phyloP scores from a whole-genome alignment of 768 basidiomycete species.

The Cystobasidiopsis lactophilus region DNA sequence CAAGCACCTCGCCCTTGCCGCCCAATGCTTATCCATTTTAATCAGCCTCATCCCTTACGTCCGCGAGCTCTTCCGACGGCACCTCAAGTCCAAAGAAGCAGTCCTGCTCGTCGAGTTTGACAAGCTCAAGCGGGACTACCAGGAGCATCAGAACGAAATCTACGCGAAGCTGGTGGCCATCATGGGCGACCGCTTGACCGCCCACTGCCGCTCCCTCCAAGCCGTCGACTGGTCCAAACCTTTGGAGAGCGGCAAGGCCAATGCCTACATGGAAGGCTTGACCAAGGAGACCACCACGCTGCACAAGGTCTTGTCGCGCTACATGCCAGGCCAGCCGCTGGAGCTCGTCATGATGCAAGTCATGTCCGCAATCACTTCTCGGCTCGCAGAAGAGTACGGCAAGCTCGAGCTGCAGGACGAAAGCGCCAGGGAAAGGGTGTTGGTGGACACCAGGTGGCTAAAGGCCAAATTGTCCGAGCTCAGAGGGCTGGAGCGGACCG shows the following conservation, averaged over 20 bases:
- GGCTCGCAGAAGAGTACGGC: constrained; percentile 64
- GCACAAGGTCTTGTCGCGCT: constrained; percentile 85
- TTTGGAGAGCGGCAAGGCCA: constrained; percentile 32
- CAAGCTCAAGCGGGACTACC: constrained; percentile 94
- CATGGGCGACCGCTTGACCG: constrained; percentile 80
- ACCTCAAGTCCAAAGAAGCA: constrained; percentile 80
- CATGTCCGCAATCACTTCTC: constrained; percentile 74
- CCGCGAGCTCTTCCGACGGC: constrained; percentile 78
- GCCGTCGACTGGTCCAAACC: constrained; percentile 54
- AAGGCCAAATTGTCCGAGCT: constrained; percentile 12
- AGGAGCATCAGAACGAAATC: constrained; percentile 98
- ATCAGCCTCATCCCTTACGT: constrained; percentile 87
- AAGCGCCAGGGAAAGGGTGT: constrained; percentile 54
- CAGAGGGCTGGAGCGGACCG: constrained; percentile 13
- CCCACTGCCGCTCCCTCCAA: constrained; percentile 56
- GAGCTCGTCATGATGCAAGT: constrained; percentile 92
- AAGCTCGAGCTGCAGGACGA: constrained; percentile 59
- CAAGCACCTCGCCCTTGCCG: constrained; percentile 80
- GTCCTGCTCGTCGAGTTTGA: constrained; percentile 96
- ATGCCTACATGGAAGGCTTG: constrained; percentile 77
- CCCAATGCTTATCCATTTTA: constrained; percentile 83
- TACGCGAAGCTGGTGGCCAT: constrained; percentile 92
- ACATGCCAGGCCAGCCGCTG: constrained; percentile 52
- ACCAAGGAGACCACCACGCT: constrained; percentile 87
- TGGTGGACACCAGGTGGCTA: constrained; percentile 14